Evolutionary conservation across 2,329 filamentous ascomycete species (phyloP), one percentile per base, ranked within the genome.

Genomic region (Monilinia aucupariae): DNA sequence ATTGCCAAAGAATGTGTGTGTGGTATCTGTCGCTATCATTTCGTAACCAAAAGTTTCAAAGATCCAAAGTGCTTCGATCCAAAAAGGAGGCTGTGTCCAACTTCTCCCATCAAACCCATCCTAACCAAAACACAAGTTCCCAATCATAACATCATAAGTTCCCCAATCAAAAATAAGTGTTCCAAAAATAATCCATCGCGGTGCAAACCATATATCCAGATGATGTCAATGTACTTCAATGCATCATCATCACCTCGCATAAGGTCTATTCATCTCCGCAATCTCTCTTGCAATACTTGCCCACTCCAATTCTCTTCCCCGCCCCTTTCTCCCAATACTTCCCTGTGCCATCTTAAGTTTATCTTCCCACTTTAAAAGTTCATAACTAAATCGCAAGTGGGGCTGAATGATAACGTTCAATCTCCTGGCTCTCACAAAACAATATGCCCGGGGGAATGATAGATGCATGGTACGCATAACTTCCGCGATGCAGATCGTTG

Each of bases 381-480:
- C 94, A 73, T 97, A 96, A 69, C 90, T 89, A 77, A 99, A 99
- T 64, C 91, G 85, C 62, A 99, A 81, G 78, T 99, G 93, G 15
- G 94, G 94, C 75, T 99, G 94, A 67, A 99, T 97, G 67, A 99
- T 99, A 59, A 99, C 94, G 73, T 99, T 99, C 54, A 99, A 80
- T 65, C 94, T 83, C 60, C 94, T 85, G 25, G 94, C 94, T 39
- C 94, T 87, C 45, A 99, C 94, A 75, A 93, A 97, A 75, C 94
- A 97, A 76, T 99, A 99, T 64, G 94, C 94, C 62, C 90, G 84
- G 15, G 94, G 92, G 70, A 97, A 93, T 0, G 91, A 94, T 68
- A 97, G 78, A 27, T 85, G 81, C 70, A 91, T 76, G 32, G 88
- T 81, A 43, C 88, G 86, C 94, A 99, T 99, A 43, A 97, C 91